Evolutionary conservation across 2,329 filamentous ascomycete species (phyloP).

Genomic region (Pseudonectria foliicola): DNA sequence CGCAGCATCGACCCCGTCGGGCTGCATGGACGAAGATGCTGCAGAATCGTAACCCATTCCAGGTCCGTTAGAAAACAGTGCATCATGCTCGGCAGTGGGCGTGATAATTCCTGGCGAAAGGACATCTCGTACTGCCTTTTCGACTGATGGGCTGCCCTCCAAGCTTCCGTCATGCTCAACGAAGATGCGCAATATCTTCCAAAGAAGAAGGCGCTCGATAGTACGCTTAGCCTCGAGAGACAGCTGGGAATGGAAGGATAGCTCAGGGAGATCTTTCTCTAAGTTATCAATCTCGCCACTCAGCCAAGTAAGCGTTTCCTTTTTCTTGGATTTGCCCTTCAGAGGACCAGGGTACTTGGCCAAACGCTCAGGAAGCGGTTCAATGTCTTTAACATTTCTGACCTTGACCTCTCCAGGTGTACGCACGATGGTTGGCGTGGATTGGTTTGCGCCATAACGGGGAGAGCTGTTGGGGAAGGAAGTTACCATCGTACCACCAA

Average conservation of each 20-base stretch:
- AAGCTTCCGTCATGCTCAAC: slow-evolving; percentile 81
- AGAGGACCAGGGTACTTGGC: slow-evolving; percentile 85
- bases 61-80: slow-evolving; percentile 15
- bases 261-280: slow-evolving; percentile 51
- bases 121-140: slow-evolving; percentile 67
- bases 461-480: slow-evolving; percentile 86
- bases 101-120: slow-evolving; percentile 52
- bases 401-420: slow-evolving; percentile 76
- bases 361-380: slow-evolving; percentile 64
- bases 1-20: slow-evolving; percentile 63
- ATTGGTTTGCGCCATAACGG: slow-evolving; percentile 70
- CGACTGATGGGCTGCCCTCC: slow-evolving; percentile 64
- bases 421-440: slow-evolving; percentile 70
- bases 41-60: slow-evolving; percentile 19
- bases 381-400: slow-evolving; percentile 65
- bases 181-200: slow-evolving; percentile 76
- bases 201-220: slow-evolving; percentile 75
- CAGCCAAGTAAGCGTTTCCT: slow-evolving; percentile 81
- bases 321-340: slow-evolving; percentile 89
- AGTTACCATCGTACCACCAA: slow-evolving; percentile 74
- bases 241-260: slow-evolving; percentile 40
- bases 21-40: slow-evolving; percentile 32
- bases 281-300: slow-evolving; percentile 65
- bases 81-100: slow-evolving; percentile 18
- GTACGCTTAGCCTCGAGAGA: slow-evolving; percentile 61